phyloP scores from a whole-genome alignment of 1,284 basidiomycete species.

The Apiotrichum gracile region DNA sequence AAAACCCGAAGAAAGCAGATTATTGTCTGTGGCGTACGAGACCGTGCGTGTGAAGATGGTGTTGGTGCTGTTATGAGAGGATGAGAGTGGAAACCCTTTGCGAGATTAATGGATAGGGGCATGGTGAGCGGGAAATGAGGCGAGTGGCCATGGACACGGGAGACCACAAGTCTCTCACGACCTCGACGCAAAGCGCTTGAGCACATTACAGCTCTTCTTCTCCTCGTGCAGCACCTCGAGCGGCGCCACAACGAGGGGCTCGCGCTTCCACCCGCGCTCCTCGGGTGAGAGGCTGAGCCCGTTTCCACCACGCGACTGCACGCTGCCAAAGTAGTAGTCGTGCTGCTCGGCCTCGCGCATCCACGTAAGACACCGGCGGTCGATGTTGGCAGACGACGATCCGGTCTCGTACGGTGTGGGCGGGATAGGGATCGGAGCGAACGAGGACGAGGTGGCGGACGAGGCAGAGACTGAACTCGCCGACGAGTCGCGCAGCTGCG shows the following conservation, averaged over 20 bases:
- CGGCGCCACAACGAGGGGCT: not conserved
- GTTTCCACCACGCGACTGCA: not conserved
- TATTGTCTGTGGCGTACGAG: no score
- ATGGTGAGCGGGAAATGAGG: no score
- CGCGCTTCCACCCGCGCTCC: not conserved
- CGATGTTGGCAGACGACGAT: constrained; percentile 2
- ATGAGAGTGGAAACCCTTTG: no score
- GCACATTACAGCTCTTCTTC: not conserved
- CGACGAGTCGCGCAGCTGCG: not conserved
- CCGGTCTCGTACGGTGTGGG: not conserved
- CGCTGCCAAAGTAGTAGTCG: constrained; percentile 11
- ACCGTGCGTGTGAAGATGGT: no score
- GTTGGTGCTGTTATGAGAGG: no score
- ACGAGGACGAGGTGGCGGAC: not conserved
- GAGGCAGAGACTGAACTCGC: not conserved
- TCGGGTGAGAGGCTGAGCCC: not conserved
- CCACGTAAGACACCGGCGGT: constrained; percentile 14
- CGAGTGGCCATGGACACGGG: no score
- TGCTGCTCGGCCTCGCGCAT: constrained; percentile 16
- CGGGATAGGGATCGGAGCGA: not conserved
- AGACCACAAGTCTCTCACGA: not conserved
- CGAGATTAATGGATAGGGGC: no score
- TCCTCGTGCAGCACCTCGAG: constrained; percentile 10
- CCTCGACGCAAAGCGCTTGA: not conserved
- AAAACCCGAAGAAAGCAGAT: no score